Conservation (phyloP, 2,329 filamentous ascomycete species). For the Hypocrella siamensis region DNA sequence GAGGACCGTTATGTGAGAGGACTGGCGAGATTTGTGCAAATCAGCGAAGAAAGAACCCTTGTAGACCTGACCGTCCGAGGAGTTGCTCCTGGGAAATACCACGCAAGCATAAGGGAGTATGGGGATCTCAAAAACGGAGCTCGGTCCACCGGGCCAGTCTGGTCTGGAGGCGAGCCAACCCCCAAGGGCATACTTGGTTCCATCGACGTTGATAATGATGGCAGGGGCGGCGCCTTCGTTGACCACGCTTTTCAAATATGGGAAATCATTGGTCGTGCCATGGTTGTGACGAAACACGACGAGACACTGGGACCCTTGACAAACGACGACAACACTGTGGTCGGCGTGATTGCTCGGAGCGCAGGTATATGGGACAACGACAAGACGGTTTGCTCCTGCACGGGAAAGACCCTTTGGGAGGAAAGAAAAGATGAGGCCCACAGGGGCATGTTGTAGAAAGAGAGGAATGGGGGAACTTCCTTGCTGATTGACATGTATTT, state of each 20-base stretch:
- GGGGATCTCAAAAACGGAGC: constrained; percentile 78
- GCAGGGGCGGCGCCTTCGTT: constrained; percentile 65
- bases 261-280: constrained; percentile 89
- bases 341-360: constrained; percentile 87
- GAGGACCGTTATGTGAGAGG: constrained; percentile 54
- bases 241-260: constrained; percentile 76
- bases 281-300: constrained; percentile 61
- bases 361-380: constrained; percentile 99
- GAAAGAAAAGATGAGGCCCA: constrained; percentile 79
- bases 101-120: constrained; percentile 68
- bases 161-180: constrained; percentile 40
- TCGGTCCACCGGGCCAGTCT: constrained; percentile 70
- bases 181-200: constrained; percentile 48
- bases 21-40: constrained; percentile 85
- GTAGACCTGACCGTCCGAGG: constrained; percentile 80
- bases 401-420: constrained; percentile 96
- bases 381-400: constrained; percentile 96
- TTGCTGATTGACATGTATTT: not conserved
- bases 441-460: constrained; percentile 66
- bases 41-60: constrained; percentile 60
- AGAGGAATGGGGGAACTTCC: not conserved
- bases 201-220: constrained; percentile 59
- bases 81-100: constrained; percentile 65
- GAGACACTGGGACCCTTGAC: constrained; percentile 36
- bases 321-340: constrained; percentile 73